phyloP scores from a whole-genome alignment of 306 rosid species.

The Castanospermum australe region DNA sequence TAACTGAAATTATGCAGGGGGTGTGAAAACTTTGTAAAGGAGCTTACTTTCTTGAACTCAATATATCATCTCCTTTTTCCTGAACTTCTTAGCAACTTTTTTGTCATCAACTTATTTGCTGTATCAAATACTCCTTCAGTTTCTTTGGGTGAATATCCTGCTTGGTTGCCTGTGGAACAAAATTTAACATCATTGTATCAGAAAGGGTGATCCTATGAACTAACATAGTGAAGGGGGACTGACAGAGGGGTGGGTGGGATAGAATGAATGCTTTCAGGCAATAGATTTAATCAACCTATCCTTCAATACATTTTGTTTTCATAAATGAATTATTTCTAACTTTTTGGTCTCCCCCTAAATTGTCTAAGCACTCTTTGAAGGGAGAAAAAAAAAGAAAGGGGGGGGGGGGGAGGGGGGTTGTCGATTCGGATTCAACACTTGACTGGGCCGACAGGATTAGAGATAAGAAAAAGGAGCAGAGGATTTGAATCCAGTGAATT shows the following conservation, averaged over 20 bases:
- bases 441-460: no score
- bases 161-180: constrained; percentile 45
- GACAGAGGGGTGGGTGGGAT: background rate
- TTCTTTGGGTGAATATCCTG: constrained; percentile 47
- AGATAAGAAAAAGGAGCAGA: no score
- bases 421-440: no score
- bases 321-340: background rate
- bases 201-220: constrained; percentile 7
- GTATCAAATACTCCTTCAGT: constrained; percentile 47
- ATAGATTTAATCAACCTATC: background rate
- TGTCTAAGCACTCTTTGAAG: background rate
- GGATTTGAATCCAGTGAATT: no score
- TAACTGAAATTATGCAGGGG: background rate
- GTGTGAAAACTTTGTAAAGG: background rate
- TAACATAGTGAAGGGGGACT: background rate
- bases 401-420: no score
- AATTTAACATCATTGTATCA: constrained; percentile 13
- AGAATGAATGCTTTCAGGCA: background rate
- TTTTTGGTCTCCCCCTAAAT: background rate
- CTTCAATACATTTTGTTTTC: background rate
- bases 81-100: constrained; percentile 1
- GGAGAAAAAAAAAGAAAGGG: no score
- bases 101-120: constrained; percentile 26
- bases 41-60: constrained; percentile 14
- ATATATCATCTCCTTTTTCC: constrained; percentile 7